Evolutionary conservation across 176 grass and related monocot species (phyloP), one percentile per base, ranked within the genome.

Genomic region (Luzula sylvatica): DNA sequence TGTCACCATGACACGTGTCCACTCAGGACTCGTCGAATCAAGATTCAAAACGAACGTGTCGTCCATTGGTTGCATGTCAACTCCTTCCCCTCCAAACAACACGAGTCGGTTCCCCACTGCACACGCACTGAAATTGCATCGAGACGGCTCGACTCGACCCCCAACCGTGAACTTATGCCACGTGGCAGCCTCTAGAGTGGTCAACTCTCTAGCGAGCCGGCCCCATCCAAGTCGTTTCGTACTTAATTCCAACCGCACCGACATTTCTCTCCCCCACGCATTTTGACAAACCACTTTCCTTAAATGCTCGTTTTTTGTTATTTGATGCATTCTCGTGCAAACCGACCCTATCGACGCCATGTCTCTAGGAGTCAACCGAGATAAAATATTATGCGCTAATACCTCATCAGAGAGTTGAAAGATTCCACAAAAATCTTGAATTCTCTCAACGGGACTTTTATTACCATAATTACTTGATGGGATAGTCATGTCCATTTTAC

Each of bases 41-140:
- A 98, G 75, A 56, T 98, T 86, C 42, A 98, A 79, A 30, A 98
- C 92, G 77, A 98, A 98, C 1, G 92, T 98, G 25, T 98, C 92
- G 44, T 90, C 78, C 85, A 90, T 90, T 23, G 92, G 92, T 56
- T 98, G 78, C 92, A 98, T 98, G 55, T 90, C 76, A 50, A 98
- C 50, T 14, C 92, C 92, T 72, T 98, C 85, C 2, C 92, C 85
- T 67, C 92, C 92, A 3, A 98, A 98, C 26, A 98, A 86, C 43
- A 98, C 92, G 0, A 98, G 67, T 46, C 85, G 71, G 27, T 90
- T 98, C 9, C 92, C 92, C 8, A 98, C 85, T 11, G 85, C 75
- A 18, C 92, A 98, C 7, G 92, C 85, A 53, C 92, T 87, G 42
- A 98, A 98, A 30, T 98, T 98, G 64, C 92, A 98, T 3, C 92